These are phyloP conservation scores for Acanthamoeba lenticulata DNA, from an alignment of 208 protist species.

Conservation along the genomic window DNA sequence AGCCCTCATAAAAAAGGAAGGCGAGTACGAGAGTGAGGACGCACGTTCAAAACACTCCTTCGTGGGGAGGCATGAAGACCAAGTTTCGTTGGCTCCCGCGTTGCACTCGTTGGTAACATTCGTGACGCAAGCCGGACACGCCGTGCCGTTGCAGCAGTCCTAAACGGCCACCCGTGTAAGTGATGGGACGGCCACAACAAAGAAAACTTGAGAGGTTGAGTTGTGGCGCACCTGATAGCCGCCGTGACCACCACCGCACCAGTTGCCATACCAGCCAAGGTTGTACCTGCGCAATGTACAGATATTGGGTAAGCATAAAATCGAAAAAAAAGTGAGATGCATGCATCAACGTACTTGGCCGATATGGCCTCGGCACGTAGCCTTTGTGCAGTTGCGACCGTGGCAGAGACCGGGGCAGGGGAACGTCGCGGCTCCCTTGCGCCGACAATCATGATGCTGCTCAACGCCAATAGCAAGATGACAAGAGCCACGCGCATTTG, in stretches of 20 bases:
- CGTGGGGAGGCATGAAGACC: not conserved
- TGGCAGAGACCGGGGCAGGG: not conserved
- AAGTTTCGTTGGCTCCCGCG: not conserved
- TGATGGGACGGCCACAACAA: not conserved
- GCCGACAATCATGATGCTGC: too few species aligned
- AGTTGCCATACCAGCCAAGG: constrained; percentile 44
- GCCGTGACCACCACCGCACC: constrained; percentile 55
- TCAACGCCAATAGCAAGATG: too few species aligned
- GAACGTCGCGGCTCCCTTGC: not conserved
- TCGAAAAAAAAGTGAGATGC: not conserved
- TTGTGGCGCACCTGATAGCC: constrained; percentile 15
- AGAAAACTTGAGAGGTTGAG: not conserved
- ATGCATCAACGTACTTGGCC: not conserved
- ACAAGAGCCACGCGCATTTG: too few species aligned
- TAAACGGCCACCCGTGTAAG: not conserved
- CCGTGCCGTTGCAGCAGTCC: constrained; percentile 61
- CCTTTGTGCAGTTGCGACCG: not conserved
- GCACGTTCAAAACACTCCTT: not conserved
- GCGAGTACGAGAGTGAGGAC: not conserved
- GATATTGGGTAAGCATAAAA: not conserved
- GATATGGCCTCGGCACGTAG: not conserved
- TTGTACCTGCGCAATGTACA: not conserved
- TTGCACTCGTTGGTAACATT: not conserved
- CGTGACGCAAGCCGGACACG: not conserved
- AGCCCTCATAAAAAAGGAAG: not conserved